phyloP scores from a whole-genome alignment of 306 rosid species.

The Corylus heterophylla region DNA sequence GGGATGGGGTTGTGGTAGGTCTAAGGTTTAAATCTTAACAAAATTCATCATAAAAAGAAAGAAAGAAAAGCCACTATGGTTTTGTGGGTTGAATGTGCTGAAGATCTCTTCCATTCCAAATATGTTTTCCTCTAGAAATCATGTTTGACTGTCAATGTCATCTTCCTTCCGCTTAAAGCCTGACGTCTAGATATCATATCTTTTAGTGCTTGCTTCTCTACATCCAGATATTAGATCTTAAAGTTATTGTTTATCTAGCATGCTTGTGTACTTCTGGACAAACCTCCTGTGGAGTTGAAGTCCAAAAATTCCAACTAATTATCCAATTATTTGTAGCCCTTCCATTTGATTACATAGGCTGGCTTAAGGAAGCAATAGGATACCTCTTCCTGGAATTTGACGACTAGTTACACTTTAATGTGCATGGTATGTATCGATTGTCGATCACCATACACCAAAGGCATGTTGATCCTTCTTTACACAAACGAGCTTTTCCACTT shows the following conservation, averaged over 20 bases:
- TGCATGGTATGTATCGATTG: background rate
- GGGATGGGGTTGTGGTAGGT: background rate
- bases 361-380: background rate
- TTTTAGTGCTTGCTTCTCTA: no score
- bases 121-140: constrained; percentile 9
- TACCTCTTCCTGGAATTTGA: background rate
- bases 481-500: background rate
- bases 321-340: background rate
- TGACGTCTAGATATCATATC: background rate
- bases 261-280: background rate
- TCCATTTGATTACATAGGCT: background rate
- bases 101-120: background rate
- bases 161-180: constrained; percentile 13
- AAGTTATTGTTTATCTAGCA: background rate
- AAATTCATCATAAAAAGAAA: background rate
- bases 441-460: background rate
- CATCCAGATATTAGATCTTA: background rate
- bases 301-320: background rate
- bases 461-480: background rate
- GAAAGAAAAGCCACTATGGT: background rate
- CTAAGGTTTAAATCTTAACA: background rate
- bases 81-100: background rate
- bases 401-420: background rate
- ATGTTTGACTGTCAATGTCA: background rate
- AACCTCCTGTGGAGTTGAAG: background rate